Evolutionary conservation across 306 rosid genomes (phyloP), one percentile per base, ranked within the genome.

Genomic region (Lagenaria siceraria): DNA sequence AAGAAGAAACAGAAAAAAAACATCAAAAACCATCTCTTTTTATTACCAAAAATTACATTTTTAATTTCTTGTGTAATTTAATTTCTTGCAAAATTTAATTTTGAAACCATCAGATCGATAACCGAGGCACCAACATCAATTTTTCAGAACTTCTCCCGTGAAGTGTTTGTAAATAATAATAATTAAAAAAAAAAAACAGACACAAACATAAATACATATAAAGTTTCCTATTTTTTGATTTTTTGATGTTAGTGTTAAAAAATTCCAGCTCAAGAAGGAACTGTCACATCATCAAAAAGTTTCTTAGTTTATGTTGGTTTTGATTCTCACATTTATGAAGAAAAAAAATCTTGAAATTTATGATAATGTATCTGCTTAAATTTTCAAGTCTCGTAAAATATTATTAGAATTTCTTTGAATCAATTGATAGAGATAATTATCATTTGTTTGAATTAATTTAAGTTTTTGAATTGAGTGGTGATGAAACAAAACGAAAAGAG

Each of bases 241-340:
- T 9, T 69, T 70, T 70, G 36, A 46, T 49, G 3, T 8, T 49
- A 27, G 59, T 72, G 54, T 61, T 77, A 60, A 77, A 71, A 78
- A 76, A 66, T 80, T 55, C 25, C 75, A 73, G 59, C 76, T 29
- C 76, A 72, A 72, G 43, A 49, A 43, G 46, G 78, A 84, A 84
- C 88, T 83, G 88, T 85, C 92, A 80, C 88, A 85, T 91, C 93
- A 79, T 21, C 8, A 19, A 77, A 92, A 86, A 81, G 87, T 80
- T 48, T 4, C 33, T 15, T 84, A 81, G 87, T 80, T 46, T 6
- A 38, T 25, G 43, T 51, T 68, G 53, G 4, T 42, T 22, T 46
- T 13, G 18, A 12, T 46, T 46, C 51, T 40, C 13, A 43, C 17
- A 46, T 3, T 46, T 46, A 46, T 46, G 13, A 18, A 46, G 13